These are phyloP conservation scores for Claviceps capensis DNA, from an alignment of 2,329 filamentous ascomycete genomes.

Conservation along the genomic window DNA sequence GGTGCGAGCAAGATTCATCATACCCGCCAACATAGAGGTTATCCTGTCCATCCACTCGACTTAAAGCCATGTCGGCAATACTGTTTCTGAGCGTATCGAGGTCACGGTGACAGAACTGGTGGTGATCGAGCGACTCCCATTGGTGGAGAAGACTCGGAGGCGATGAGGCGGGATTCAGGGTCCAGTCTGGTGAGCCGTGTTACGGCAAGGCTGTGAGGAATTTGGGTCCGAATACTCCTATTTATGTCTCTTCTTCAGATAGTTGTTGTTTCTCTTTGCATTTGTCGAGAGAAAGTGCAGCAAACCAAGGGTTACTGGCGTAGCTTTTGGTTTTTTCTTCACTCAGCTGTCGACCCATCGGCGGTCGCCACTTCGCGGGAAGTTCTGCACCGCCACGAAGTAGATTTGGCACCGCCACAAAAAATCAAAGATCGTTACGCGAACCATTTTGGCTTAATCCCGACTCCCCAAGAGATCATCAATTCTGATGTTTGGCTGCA, in stretches of 20 bases:
- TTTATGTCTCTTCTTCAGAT: too few species aligned
- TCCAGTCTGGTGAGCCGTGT: not conserved
- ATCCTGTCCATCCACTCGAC: constrained; percentile 26
- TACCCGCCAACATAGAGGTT: constrained; percentile 28
- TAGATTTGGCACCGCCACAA: not conserved
- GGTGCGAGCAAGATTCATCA: constrained; percentile 8
- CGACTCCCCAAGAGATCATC: too few species aligned
- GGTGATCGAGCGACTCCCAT: constrained; percentile 7
- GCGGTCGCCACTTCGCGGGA: not conserved
- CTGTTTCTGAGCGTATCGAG: constrained; percentile 7
- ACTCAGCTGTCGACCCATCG: too few species aligned
- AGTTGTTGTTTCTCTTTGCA: too few species aligned
- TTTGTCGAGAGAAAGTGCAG: too few species aligned
- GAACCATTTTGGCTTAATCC: not conserved
- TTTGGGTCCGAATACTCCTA: too few species aligned
- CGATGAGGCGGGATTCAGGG: not conserved
- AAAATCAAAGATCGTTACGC: too few species aligned
- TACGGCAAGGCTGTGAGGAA: too few species aligned
- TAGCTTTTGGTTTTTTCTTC: too few species aligned
- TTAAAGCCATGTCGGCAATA: constrained; percentile 27
- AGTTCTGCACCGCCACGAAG: not conserved
- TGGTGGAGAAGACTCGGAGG: not conserved
- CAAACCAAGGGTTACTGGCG: too few species aligned
- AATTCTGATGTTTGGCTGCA: too few species aligned
- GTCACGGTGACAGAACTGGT: constrained; percentile 3